Base-by-base conservation (phyloP, 495 filamentous ascomycete species). In the Trichocladium uniseriatum region DNA sequence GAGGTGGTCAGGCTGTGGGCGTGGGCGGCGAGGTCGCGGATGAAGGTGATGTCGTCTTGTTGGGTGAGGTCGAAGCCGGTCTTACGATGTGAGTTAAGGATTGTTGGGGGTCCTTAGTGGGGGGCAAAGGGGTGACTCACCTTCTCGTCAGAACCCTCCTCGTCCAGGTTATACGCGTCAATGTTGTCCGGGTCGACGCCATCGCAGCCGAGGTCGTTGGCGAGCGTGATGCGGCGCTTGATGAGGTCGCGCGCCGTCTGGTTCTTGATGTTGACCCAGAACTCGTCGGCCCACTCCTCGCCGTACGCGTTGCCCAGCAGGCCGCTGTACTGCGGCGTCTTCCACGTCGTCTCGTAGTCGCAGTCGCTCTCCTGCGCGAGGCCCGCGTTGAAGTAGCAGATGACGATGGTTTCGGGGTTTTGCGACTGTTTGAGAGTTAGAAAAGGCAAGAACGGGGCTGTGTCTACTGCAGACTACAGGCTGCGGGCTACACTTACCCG, bases 351-450 rank as follows among this genome's bases (percentile, higher is more conserved):
- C 65, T 85, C 85, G 0, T 75, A 40, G 38, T 34, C 44, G 8
- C 72, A 62, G 56, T 87, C 82, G 9, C 67, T 56, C 5, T 79
- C 72, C 64, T 59, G 56, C 48, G 72, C 82, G 20, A 71, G 76
- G 2, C 83, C 82, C 1, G 81, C 83, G 6, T 74, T 79, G 67
- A 84, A 86, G 58, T 86, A 87, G 68, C 83, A 87, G 46, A 86
- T 79, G n/a, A 84, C 34, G 34, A 55, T 37, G 5, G 24, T 19
- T 14, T 42, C 13, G 29, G 51, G 32, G 40, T 43, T 19, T 29
- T 47, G 16, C 4, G 6, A 4, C 42, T 50, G 4, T 32, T n/a
- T 34, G 29, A 16, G 22, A 28, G 47, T 27, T 16, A 31, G 42
- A 38, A 5, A 27, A 18, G 13, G 37, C n/a, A n/a, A n/a, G n/a